phyloP scores from a whole-genome alignment of 1,139 yeast species.

The Kodamaea sp. region DNA sequence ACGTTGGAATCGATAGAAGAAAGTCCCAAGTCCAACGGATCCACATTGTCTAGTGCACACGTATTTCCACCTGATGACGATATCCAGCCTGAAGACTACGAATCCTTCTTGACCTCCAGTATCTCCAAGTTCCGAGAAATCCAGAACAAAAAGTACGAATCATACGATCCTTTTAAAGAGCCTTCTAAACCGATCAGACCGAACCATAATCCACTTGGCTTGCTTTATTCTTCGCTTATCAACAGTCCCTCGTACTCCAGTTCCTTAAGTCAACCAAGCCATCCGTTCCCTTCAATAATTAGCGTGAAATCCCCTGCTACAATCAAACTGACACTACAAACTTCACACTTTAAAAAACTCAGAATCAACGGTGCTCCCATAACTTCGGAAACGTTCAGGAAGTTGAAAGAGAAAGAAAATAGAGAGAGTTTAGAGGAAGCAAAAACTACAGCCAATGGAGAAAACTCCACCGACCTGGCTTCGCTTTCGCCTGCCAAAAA shows the following conservation, averaged over 20 bases:
- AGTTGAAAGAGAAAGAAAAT: constrained; percentile 5
- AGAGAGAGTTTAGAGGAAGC: not conserved
- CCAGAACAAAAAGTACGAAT: constrained; percentile 23
- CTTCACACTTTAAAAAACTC: constrained; percentile 45
- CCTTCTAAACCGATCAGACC: not conserved
- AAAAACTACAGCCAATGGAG: not conserved
- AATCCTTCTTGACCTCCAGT: constrained; percentile 35
- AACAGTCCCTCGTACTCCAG: constrained; percentile 1
- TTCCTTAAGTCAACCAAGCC: constrained; percentile 4
- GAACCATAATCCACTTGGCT: constrained; percentile 16
- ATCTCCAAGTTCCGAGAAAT: constrained; percentile 35
- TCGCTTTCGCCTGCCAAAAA: constrained; percentile 11
- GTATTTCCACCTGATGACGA: constrained; percentile 27
- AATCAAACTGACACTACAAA: constrained; percentile 36
- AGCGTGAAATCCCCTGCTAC: constrained; percentile 41
- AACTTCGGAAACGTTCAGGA: constrained; percentile 28
- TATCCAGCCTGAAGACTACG: constrained; percentile 26
- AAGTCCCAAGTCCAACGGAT: too few species aligned
- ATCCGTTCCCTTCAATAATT: constrained; percentile 15
- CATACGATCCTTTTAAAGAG: constrained; percentile 13
- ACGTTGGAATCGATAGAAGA: too few species aligned
- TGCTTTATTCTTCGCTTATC: constrained; percentile 18
- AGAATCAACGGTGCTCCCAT: constrained; percentile 46
- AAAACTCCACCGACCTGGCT: not conserved
- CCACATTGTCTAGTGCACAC: too few species aligned